phyloP scores from a whole-genome alignment of 192 early-diverging fungal species.

The Backusella psychrophila region DNA sequence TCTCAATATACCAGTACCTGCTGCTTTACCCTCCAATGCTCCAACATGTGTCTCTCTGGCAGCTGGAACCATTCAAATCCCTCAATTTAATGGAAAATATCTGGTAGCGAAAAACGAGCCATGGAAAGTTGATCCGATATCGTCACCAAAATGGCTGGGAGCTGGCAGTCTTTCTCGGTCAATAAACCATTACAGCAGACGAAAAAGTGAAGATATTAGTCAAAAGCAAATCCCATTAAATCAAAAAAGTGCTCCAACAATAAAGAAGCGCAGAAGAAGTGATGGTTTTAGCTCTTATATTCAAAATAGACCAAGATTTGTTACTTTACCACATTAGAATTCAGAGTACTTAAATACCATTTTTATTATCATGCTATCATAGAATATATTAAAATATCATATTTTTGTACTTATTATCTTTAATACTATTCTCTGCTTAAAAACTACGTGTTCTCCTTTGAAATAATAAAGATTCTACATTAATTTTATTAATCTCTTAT shows the following conservation, averaged over 20 bases:
- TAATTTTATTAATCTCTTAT: no score
- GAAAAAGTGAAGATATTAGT: background rate
- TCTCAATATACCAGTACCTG: background rate
- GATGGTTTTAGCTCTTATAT: background rate
- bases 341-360: background rate
- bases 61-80: conserved; percentile 6
- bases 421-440: no score
- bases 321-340: background rate
- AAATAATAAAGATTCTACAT: no score
- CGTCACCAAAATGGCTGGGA: background rate
- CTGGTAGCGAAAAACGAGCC: background rate
- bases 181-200: background rate
- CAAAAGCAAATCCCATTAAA: background rate
- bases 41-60: background rate
- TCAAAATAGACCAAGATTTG: background rate
- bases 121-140: background rate
- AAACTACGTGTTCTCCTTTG: no score
- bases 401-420: no score
- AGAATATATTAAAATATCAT: no score
- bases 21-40: background rate
- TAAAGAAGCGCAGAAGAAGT: background rate
- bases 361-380: background rate
- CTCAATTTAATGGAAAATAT: background rate
- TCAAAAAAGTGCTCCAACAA: background rate
- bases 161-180: background rate